These are phyloP conservation scores for Alternaria dauci DNA, from an alignment of 2,329 filamentous ascomycete species.

Conservation along the genomic window DNA sequence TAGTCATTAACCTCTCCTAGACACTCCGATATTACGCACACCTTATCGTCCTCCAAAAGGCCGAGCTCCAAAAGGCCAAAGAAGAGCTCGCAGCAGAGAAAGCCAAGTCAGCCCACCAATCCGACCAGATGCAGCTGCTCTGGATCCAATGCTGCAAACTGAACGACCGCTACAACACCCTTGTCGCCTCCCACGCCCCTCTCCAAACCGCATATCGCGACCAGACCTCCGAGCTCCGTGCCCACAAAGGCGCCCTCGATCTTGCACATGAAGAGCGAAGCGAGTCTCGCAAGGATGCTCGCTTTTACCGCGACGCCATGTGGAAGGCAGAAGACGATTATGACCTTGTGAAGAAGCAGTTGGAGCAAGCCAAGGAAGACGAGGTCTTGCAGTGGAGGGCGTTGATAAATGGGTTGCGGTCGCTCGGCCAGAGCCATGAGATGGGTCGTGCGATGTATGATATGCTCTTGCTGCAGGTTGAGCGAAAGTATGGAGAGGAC, in stretches of 20 bases:
- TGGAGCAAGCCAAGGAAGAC: neutral
- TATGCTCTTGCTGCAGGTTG: neutral
- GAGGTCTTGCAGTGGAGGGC: neutral
- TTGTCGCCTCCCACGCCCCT: neutral
- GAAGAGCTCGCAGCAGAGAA: neutral
- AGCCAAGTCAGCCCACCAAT: neutral
- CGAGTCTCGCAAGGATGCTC: neutral
- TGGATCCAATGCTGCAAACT: neutral
- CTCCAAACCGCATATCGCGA: neutral
- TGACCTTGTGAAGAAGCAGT: neutral
- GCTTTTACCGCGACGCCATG: neutral
- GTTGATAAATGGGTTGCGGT: neutral
- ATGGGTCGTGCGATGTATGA: neutral
- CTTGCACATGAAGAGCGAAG: neutral
- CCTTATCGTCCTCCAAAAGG: neutral
- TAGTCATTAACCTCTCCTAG: neutral
- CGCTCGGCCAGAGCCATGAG: neutral
- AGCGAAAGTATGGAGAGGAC: neutral
- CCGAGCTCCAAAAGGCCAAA: neutral
- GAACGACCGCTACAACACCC: neutral
- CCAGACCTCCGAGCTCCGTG: neutral
- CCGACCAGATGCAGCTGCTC: neutral
- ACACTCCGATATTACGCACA: neutral
- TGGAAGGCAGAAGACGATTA: neutral
- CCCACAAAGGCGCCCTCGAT: neutral